Evolutionary conservation across 2,329 filamentous ascomycete genomes (phyloP), one percentile per base, ranked within the genome.

Genomic region (Diaporthe helianthi): DNA sequence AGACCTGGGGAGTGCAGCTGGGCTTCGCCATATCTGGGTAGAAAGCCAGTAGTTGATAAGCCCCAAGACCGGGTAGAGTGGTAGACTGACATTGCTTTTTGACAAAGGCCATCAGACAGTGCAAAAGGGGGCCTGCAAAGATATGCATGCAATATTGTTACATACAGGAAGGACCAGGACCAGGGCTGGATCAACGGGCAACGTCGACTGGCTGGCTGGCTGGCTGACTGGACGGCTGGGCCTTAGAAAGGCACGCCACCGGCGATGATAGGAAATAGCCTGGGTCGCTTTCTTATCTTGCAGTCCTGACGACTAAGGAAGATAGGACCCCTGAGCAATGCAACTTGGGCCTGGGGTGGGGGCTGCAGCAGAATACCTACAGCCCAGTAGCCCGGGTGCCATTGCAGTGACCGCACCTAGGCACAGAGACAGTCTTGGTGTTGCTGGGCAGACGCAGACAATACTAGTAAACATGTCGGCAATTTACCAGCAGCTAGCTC

Each of bases 241-340:
- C 41, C 41, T 19, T 19, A 58, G 24, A 22, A 13, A 10, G 44
- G 26, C 52, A 29, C 41, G 52, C 38, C 52, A 58, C n/a, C 24
- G 41, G 52, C 38, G 33, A 26, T 2, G 52, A 38, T 51, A 46
- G 41, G 22, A 31, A 9, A 24, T 24, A 19, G 2, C 29, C 51
- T 46, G 38, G 52, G 65, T 58, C 49, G 54, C 52, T 58, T 58
- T 33, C 41, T 67, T 67, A 67, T 58, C 65, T 67, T 41, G n/a
- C 15, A 51, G 52, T 51, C 29, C 64, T 33, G 58, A 33, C 26
- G 44, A 19, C 58, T 49, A 49, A 63, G 58, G 58, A 63, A 33
- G 58, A 63, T 63, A 63, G 44, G 58, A 49, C 58, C 58, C 58
- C 58, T 49, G 58, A 33, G 41, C 58, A 63, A 49, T 63, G 44